These are phyloP conservation scores for Petunia hybrid DNA, from an alignment of 305 asterid species.

Conservation along the genomic window DNA sequence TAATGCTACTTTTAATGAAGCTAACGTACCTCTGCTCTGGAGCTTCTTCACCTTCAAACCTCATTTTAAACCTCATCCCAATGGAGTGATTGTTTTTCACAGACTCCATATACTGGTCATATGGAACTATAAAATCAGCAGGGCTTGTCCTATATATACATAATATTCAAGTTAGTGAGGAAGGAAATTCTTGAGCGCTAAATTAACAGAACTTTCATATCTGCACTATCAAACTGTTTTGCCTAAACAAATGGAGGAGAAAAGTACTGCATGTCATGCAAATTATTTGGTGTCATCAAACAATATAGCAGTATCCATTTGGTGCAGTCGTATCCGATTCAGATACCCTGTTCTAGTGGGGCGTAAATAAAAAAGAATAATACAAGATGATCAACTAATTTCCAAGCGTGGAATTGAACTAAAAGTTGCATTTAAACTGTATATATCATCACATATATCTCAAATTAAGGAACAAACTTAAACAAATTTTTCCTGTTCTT, in stretches of 20 bases:
- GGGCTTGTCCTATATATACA: constrained; percentile 39
- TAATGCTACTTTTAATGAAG: neutral
- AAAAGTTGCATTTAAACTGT: too few species aligned
- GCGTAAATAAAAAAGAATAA: too few species aligned
- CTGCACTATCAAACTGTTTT: too few species aligned
- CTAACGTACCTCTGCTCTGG: constrained; percentile 41
- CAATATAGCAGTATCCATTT: too few species aligned
- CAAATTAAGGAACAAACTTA: constrained; percentile 29
- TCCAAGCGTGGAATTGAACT: too few species aligned
- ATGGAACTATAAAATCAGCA: constrained; percentile 41
- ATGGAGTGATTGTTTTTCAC: constrained; percentile 38
- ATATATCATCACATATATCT: neutral
- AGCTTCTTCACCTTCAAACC: constrained; percentile 48
- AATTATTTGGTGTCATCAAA: too few species aligned
- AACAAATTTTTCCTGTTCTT: neutral
- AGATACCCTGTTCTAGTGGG: too few species aligned
- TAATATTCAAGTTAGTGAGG: neutral
- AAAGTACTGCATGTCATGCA: too few species aligned
- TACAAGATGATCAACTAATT: too few species aligned
- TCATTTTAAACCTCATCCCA: constrained; percentile 48
- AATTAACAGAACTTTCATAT: neutral
- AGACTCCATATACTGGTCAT: constrained; percentile 42
- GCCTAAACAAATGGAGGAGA: too few species aligned
- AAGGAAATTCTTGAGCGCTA: neutral
- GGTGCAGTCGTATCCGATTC: too few species aligned